Evolutionary conservation across 805 yeast genomes (phyloP).

Genomic region (Cephaloascus fragrans): DNA sequence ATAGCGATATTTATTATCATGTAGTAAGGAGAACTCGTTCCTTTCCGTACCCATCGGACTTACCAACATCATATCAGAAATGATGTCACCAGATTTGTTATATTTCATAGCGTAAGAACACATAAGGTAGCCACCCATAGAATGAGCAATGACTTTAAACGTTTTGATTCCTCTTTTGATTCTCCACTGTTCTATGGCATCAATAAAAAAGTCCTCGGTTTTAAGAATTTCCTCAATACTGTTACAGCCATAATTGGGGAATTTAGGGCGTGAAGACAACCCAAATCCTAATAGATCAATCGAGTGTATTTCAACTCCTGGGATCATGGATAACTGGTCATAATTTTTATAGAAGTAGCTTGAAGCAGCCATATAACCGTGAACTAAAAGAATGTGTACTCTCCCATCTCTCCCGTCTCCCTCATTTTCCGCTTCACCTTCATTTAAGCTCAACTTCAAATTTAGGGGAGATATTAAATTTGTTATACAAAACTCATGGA

Average conservation of each 20-base stretch:
- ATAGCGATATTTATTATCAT: conserved; percentile 4
- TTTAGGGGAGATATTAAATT: conserved; percentile 28
- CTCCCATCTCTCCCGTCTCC: conserved; percentile 28
- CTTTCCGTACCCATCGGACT: conserved; percentile 36
- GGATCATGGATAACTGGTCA: conserved; percentile 34
- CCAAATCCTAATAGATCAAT: conserved; percentile 71
- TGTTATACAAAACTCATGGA: conserved; percentile 68
- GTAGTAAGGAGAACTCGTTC: conserved; percentile 17
- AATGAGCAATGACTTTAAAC: conserved; percentile 30
- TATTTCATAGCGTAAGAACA: conserved; percentile 32
- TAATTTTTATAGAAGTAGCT: conserved; percentile 74
- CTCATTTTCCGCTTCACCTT: conserved; percentile 3
- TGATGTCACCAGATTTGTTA: conserved; percentile 13
- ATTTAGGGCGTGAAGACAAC: conserved; percentile 47
- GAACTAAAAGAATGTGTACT: conserved; percentile 73
- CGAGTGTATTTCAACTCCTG: conserved; percentile 52
- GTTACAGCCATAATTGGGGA: conserved; percentile 17
- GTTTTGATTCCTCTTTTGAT: conserved; percentile 20
- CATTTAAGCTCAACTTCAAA: neutral
- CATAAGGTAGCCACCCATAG: conserved; percentile 35
- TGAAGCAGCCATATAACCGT: conserved; percentile 91
- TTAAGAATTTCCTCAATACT: conserved; percentile 24
- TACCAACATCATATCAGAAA: conserved; percentile 26
- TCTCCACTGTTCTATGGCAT: conserved; percentile 34
- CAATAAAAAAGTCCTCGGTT: conserved; percentile 33